Evolutionary conservation across 306 rosid species (phyloP), one percentile per base, ranked within the genome.

Genomic region (Ormosia emarginata): DNA sequence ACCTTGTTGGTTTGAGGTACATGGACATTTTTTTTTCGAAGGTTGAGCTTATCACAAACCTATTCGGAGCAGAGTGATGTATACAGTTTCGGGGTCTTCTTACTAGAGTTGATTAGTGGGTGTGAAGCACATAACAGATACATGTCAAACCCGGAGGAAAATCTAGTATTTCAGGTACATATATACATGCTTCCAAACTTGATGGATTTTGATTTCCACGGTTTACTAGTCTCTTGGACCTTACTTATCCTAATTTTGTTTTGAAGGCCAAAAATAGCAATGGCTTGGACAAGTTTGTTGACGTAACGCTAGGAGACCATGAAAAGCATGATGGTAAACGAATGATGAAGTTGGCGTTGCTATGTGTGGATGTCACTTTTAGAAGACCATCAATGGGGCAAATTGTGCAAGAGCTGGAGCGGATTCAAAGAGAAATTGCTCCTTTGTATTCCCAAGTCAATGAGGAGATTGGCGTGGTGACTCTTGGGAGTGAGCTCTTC

Each of bases 401-500:
- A 70, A 75, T 89, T n/a, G 88, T 78, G 6, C 83, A 79, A 55
- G 91, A 67, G 88, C 67, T 91, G 11, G 93, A 92, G 79, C 41
- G 71, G 40, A 83, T 89, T 76, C 87, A 85, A 56, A 81, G 69
- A 46, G 90, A 88, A 59, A 75, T 58, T 55, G 87, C 71, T 53
- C 86, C 86, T 7, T 58, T 89, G 12, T 83, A 71, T 62, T 82
- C 83, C 50, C 85, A 85, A 65, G 76, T 50, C 37, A 80, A 64
- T 71, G 86, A 86, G 52, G 94, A 84, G 78, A 89, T 87, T 50
- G 89, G 88, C 74, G 79, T 58, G 63, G 97, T 92, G 37, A 87
- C 90, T 56, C 97, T 92, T 78, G 97, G 94, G 66, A 92, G 97
- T 83, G 94, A 90, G 57, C 97, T 92, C 71, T 92, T 92, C 70